A percentile compares a stretch with the other conserved stretches of the same genome.
Conservation (phyloP, 371 early-diverging fungal species). For the Mortierella sp. region DNA sequence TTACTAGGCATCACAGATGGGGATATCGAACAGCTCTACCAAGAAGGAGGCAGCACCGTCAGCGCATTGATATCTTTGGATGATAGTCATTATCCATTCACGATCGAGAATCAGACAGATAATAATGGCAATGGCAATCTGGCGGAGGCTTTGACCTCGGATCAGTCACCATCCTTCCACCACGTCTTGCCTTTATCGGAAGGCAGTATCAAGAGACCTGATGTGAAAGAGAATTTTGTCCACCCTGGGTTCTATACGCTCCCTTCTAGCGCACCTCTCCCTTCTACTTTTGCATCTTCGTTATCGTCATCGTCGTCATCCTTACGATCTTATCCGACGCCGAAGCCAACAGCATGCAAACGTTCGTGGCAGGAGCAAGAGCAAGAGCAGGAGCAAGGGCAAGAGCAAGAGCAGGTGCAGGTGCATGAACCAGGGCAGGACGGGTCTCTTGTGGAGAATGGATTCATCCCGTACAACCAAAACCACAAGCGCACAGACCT, state of each 20-base stretch:
- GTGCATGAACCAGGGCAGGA: no score
- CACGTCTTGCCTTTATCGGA: no score
- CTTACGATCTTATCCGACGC: no score
- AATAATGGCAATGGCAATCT: background rate
- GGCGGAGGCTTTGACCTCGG: background rate
- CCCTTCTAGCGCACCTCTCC: background rate
- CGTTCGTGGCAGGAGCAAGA: conserved; percentile 29
- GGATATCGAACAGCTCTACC: conserved; percentile 17
- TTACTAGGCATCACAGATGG: conserved; percentile 19
- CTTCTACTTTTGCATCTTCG: no score
- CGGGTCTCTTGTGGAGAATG: background rate
- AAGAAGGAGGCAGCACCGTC: background rate
- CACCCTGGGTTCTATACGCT: conserved; percentile 47
- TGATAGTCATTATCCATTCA: no score
- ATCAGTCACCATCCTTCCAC: background rate
- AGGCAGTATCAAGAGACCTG: conserved; percentile 25
- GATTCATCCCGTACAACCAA: background rate
- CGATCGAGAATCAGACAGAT: background rate
- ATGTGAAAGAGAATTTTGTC: conserved; percentile 29
- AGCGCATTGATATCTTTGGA: background rate
- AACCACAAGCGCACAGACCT: background rate
- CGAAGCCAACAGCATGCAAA: conserved; percentile 14
- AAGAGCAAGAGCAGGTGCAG: no score
- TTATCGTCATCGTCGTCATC: no score
- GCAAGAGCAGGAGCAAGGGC: no score